Evolutionary conservation across 2,329 filamentous ascomycete species (phyloP).

Genomic region (Beauveria sp.): DNA sequence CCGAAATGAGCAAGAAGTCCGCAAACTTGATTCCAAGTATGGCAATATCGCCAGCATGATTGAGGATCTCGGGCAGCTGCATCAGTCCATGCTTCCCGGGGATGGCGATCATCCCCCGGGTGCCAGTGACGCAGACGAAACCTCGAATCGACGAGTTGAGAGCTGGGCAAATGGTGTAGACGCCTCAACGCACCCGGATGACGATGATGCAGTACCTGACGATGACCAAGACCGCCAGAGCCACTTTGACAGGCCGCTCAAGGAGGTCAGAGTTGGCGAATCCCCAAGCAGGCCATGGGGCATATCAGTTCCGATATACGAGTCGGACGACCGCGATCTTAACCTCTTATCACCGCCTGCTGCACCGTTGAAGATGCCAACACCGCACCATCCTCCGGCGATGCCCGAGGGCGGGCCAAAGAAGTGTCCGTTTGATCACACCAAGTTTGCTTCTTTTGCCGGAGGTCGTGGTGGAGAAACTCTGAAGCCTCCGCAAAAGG

Average conservation of each 20-base stretch:
- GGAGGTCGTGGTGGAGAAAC: constrained; percentile 14
- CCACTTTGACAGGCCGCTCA: constrained; percentile 76
- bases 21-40: constrained; percentile 89
- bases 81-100: constrained; percentile 75
- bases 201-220: constrained; percentile 24
- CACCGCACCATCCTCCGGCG: constrained; percentile 21
- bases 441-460: constrained; percentile 33
- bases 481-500: constrained; percentile 14
- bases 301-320: constrained; percentile 66
- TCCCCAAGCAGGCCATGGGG: constrained; percentile 92
- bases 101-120: constrained; percentile 36
- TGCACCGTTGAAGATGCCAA: constrained; percentile 46
- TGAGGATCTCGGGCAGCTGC: constrained; percentile 76
- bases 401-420: constrained; percentile 22
- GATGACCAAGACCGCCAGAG: constrained; percentile 52
- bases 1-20: constrained; percentile 75
- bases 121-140: constrained; percentile 37
- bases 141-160: constrained; percentile 66
- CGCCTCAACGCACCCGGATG: constrained; percentile 33
- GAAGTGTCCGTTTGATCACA: constrained; percentile 54
- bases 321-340: constrained; percentile 29
- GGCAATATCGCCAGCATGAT: constrained; percentile 92
- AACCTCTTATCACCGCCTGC: constrained; percentile 50
- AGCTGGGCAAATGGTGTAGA: constrained; percentile 79
- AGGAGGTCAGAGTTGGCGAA: constrained; percentile 88